Evolutionary conservation across 129 eudicot species (phyloP), one percentile per base, ranked within the genome.

Genomic region (Gnaphalium uliginosum): DNA sequence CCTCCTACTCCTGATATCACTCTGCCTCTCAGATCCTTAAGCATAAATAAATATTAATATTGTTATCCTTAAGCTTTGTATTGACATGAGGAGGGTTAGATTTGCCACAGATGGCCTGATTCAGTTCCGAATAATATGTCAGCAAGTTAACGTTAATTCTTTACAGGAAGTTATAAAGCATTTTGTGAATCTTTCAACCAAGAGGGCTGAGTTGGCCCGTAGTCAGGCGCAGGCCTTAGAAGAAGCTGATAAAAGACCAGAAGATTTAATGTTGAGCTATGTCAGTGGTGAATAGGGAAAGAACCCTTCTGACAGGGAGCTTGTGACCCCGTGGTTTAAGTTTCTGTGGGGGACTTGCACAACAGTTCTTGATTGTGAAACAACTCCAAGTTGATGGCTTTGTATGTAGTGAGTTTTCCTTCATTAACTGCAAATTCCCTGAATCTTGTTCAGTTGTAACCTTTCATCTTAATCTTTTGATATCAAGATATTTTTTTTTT

Each of bases 101-200:
- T 86, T 80, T 81, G 96, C 99, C n/a, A 91, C 91, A 86, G 99
- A 95, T 76, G 97, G 97, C 32, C 83, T 95, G n/a, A 95, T 95
- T 48, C 97, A 95, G 67, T 95, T 91, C 71, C 94, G 97, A 5
- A 85, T 88, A 69, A 87, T 94, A 6, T 94, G 99, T 73, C 97
- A 95, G 58, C 97, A 89, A 88, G 99, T 91, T 21, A 95, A 95
- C 74, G 93, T 95, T 30, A 84, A 80, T 30, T 91, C 97, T 3
- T 33, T 95, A 53, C 96, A 95, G 83, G 99, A 95, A 77, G 97
- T 95, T 37, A 95, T 91, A 23, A 95, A 95, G 84, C 94, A 95
- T 82, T 95, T 91, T 66, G 85, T 95, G 93, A 96, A 94, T 79
- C 90, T 94, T 57, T 85, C 96, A 18, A 89, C 99, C 51, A 88